Base-by-base conservation (phyloP, 768 basidiomycete species). In the Dioszegia crocea region DNA sequence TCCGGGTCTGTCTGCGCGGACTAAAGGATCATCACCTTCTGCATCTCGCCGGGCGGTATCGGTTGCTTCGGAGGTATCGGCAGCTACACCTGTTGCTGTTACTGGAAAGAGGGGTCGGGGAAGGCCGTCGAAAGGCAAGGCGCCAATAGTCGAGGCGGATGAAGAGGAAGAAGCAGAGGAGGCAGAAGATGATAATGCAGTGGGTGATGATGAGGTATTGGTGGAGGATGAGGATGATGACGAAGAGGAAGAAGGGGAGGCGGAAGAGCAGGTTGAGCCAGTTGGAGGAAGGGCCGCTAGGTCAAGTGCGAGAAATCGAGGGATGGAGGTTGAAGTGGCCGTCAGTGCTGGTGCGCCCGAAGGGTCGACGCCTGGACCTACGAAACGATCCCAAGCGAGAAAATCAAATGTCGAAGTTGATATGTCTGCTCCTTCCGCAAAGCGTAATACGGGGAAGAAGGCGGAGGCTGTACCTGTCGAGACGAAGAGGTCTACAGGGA, bases 11-110 rank as follows among this genome's bases (percentile, higher is more conserved):
- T 63, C 64, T 38, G 47, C 50, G 4, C 29, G 33, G 21, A 63
- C 64, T 4, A 63, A 59, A 50, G 61, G 60, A 4, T 63, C 63
- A 4, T 70, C 68, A 12, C 68, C 68, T n/a, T 49, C 63, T n/a
- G 51, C 48, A 1, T 70, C 68, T 1, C 58, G 66, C 24, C 63
- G 68, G 11, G 66, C 64, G 26, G 49, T 63, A 4, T 64, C 62
- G 3, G 70, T 71, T 0, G 29, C 56, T 5, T 68, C 67, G 9
- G 61, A 56, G 14, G 57, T 58, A 6, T 66, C 66, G n/a, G 45
- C 24, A 2, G 57, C 63, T 14, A 60, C 65, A 24, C 65, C 60
- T n/a, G 49, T 49, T 23, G 30, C 23, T 29, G 55, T 9, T 4
- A 4, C 30, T 26, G 16, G 23, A 1, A 50, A 61, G 19, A 45